phyloP scores from a whole-genome alignment of 1,284 basidiomycete genomes.

The Hypsizygus ulmarius region DNA sequence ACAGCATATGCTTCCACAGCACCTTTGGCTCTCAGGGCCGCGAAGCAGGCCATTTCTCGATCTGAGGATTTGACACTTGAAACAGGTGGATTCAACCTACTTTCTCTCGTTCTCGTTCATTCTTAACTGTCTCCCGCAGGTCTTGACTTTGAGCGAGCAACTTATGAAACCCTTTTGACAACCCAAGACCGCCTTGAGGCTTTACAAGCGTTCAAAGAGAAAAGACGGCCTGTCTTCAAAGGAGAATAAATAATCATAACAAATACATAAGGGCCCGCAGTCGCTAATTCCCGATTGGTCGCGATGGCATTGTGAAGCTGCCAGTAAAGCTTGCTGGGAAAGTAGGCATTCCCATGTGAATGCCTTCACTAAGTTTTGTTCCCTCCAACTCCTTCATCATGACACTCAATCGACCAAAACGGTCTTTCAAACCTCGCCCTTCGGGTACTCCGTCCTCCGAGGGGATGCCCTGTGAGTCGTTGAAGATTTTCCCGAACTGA shows the following conservation, averaged over 20 bases:
- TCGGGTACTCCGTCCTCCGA: conserved; percentile 41
- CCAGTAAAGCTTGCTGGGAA: conserved; percentile 51
- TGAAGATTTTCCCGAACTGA: conserved; percentile 74
- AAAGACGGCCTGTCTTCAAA: conserved; percentile 78
- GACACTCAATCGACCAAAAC: conserved; percentile 69
- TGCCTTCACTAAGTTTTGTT: conserved; percentile 59
- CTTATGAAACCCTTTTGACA: conserved; percentile 82
- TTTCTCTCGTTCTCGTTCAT: not conserved
- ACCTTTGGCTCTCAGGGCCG: conserved; percentile 84
- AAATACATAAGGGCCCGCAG: not conserved
- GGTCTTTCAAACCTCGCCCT: conserved; percentile 58
- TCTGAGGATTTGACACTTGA: conserved; percentile 78
- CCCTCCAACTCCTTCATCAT: conserved; percentile 85
- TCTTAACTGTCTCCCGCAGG: conserved; percentile 42
- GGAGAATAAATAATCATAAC: conserved; percentile 60
- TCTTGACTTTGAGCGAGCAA: conserved; percentile 84
- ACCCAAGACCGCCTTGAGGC: conserved; percentile 85
- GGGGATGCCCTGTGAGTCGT: conserved; percentile 49
- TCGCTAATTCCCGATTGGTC: conserved; percentile 29
- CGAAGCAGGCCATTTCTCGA: conserved; percentile 84
- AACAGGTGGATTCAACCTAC: conserved; percentile 46
- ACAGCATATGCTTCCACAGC: conserved; percentile 46
- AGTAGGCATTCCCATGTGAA: conserved; percentile 49
- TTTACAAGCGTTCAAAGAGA: conserved; percentile 86
- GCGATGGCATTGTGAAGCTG: conserved; percentile 44